Base-by-base conservation (phyloP, 1,284 basidiomycete species). In the Marasmius sp. region DNA sequence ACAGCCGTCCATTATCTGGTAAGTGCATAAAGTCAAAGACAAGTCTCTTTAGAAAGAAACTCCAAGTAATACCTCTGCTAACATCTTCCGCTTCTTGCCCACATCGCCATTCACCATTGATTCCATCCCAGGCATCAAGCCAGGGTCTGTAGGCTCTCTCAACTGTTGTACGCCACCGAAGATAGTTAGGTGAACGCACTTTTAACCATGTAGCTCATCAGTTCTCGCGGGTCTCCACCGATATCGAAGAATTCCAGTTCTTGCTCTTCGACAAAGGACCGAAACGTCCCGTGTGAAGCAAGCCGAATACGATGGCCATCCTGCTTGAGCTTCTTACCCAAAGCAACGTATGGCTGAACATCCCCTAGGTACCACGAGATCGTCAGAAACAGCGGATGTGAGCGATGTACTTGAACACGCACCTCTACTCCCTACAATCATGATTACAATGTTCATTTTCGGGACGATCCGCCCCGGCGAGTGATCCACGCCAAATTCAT, bases 261-360 rank as follows among this genome's bases (percentile, higher is more conserved):
- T 53, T 78, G 70, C 3, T 81, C 78, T 14, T 65, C 72, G 41
- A 91, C 85, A 69, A 89, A 86, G 9, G 77, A 69, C 10, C 79
- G 76, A 70, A 90, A 92, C 9, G 83, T 85, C 58, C 79, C 80
- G 67, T 91, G 89, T 0, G 88, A 86, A 0, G 86, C 89, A 43
- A 91, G 84, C 4, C 88, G 79, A 38, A 91, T 80, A 6, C 82
- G 79, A 72, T 92, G 88, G 0, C 84, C 84, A 64, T 85, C 75
- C 45, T 76, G 71, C 18, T 80, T 69, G 1, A 92, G 75, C 14
- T 77, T 73, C 61, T 85, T 77, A 6, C 84, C 87, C 0, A 91
- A 75, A 1, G 88, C 87, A n/a, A 91, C 74, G 68, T 86, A 91
- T 0, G 88, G 89, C 70, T 90, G 88, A 0, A 92, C 87, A 67